Base-by-base conservation (phyloP, 495 filamentous ascomycete species). In the Podospora didyma region DNA sequence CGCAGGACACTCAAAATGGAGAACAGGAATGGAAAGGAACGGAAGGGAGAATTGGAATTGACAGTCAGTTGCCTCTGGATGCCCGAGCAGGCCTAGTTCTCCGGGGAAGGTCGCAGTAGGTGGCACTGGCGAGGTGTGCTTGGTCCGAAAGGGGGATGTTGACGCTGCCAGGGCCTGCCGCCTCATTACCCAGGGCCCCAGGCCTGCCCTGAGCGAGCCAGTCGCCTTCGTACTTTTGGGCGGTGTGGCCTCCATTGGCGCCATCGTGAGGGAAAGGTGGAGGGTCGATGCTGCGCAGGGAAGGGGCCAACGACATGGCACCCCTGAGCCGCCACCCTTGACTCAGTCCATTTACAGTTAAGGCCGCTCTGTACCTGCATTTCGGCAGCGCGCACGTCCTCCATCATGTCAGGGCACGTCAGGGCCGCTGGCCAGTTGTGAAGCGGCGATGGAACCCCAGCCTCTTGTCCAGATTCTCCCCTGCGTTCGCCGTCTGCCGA, bases 291-390 rank as follows among this genome's bases (percentile, higher is more conserved):
- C n/a, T n/a, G n/a, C 37, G n/a, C 34, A 23, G 49, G 51, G 57
- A 59, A 46, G 46, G 47, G 47, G 47, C 47, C 4, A 49, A 7
- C 4, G 24, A 31, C 50, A 44, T 19, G 57, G 23, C 6, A 5
- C 28, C 56, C 56, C 56, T 44, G 50, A 28, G 7, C 7, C 51
- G 7, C 17, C 35, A 28, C 28, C 44, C 46, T 20, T 23, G 46
- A 34, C 55, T 31, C 19, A 19, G 45, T 46, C 51, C 37, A 26
- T 37, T 54, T 46, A 23, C 44, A 39, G 57, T 21, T 31, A 48
- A 26, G 51, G 23, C 23, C 17, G 57, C 48, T 59, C 54, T 46
- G 57, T 59, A 39, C 57, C 57, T 59, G 51, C 57, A 59, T 28
- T n/a, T 12, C 31, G 22, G 46, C 51, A 47, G n/a, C 46, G 23